Percentiles rank a stretch among this genome's conserved stretches.
These are phyloP conservation scores for Penicillium sp. DNA, from an alignment of 2,329 filamentous ascomycete species.

Conservation along the genomic window DNA sequence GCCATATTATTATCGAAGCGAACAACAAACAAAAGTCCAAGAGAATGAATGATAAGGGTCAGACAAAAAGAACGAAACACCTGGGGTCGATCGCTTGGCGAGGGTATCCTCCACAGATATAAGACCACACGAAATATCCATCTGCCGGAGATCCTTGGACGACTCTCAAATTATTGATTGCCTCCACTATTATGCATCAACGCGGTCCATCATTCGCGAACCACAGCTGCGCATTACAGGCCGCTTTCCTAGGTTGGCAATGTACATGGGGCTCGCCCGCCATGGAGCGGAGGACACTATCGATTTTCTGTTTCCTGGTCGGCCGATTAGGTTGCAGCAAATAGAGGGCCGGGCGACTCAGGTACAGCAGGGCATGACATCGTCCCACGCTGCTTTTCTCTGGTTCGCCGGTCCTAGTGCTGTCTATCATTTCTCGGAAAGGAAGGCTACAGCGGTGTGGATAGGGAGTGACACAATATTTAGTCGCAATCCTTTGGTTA, in stretches of 20 bases:
- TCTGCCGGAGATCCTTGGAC: background rate
- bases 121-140: conserved; percentile 1
- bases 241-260: background rate
- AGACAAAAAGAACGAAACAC: conserved; percentile 14
- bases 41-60: background rate
- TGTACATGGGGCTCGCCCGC: background rate
- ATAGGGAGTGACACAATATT: conserved; percentile 8
- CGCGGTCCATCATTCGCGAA: conserved; percentile 4
- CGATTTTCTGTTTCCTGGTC: background rate
- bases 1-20: conserved; percentile 22
- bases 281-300: conserved; percentile 6
- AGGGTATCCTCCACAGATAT: conserved; percentile 6
- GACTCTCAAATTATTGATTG: background rate
- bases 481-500: no score
- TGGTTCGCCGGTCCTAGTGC: conserved; percentile 7
- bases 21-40: background rate
- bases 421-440: conserved; percentile 10
- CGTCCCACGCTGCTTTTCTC: background rate
- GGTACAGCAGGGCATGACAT: background rate
- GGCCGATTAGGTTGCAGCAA: conserved; percentile 3
- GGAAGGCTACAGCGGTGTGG: conserved; percentile 6
- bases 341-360: background rate
- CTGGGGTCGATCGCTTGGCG: background rate
- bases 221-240: background rate
- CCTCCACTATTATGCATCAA: background rate